A percentile compares a stretch with the other conserved stretches of the same genome.
These are phyloP conservation scores for Ceratocystis ficicola DNA, from an alignment of 2,329 filamentous ascomycete genomes.

Conservation along the genomic window DNA sequence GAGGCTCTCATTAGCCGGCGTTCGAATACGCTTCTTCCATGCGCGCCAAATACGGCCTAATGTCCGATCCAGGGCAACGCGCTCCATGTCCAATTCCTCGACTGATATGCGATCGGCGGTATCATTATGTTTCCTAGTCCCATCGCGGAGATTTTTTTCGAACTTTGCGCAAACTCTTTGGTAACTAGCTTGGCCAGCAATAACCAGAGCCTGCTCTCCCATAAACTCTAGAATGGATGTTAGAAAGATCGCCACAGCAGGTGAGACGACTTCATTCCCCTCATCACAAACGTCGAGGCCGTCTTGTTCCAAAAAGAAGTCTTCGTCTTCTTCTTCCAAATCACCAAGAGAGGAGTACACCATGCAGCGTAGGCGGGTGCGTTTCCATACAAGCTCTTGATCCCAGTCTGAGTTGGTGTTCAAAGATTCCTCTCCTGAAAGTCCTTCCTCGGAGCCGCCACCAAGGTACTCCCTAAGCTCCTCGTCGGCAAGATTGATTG, in stretches of 20 bases:
- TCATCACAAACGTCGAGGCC: slow-evolving; percentile 51
- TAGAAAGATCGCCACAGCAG: slow-evolving; percentile 87
- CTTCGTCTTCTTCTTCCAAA: slow-evolving; percentile 95
- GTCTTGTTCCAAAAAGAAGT: slow-evolving; percentile 72
- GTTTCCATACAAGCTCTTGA: slow-evolving; percentile 86
- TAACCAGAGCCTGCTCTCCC: slow-evolving; percentile 78
- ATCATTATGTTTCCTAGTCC: slow-evolving; percentile 36
- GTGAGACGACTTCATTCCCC: slow-evolving; percentile 61
- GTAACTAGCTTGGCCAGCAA: slow-evolving; percentile 74
- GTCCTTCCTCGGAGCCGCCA: slow-evolving; percentile 62
- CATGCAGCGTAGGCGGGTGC: slow-evolving; percentile 88
- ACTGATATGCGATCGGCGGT: slow-evolving; percentile 60
- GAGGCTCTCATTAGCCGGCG: slow-evolving; percentile 38
- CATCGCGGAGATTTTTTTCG: slow-evolving; percentile 47
- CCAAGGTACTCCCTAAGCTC: slow-evolving; percentile 81
- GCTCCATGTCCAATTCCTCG: slow-evolving; percentile 84
- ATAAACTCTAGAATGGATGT: slow-evolving; percentile 91
- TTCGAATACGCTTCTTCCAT: slow-evolving; percentile 78
- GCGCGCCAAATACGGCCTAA: slow-evolving; percentile 84
- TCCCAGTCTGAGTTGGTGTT: slow-evolving; percentile 56
- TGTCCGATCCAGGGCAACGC: slow-evolving; percentile 77
- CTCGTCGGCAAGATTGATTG: slow-evolving; percentile 70
- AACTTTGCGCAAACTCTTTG: slow-evolving; percentile 49
- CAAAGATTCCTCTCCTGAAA: slow-evolving; percentile 42
- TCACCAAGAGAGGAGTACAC: slow-evolving; percentile 94